Evolutionary conservation across 2,329 filamentous ascomycete genomes (phyloP), one percentile per base, ranked within the genome.

Genomic region (Aureobasidium sp.): DNA sequence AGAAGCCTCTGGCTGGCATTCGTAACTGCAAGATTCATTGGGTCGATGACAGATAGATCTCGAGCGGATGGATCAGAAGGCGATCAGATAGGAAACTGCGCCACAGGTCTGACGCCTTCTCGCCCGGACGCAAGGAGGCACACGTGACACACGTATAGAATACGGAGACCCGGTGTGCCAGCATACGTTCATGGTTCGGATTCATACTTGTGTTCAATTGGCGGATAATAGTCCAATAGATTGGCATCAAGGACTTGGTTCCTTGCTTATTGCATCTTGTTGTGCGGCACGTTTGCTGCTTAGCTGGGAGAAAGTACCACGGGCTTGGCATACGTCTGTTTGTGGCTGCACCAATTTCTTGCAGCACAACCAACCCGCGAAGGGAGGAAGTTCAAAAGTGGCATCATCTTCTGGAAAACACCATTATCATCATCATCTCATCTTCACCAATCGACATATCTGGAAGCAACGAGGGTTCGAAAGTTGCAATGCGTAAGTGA

Each of bases 401-500:
- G 8, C n/a, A 16, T 11, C 22, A 34, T 34, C 29, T 29, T 22
- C 34, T 45, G 29, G 19, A 8, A 19, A 45, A 29, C 19, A 45
- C 24, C 29, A 34, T 29, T 29, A 45, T 24, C 19, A 45, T 34
- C 29, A 34, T 29, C 41, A 45, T 24, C 27, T 16, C 27, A 34
- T 34, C 27, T 3, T n/a, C 41, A 34, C 10, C 29, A 8, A 32
- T 24, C 3, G 19, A 32, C 17, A 24, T 14, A 6, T 14, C 2
- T 6, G 11, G 29, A 34, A 11, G 27, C 27, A n/a, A 14, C n/a
- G 16, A 8, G 12, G n/a, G 38, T 5, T 25, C 11, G 11, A 4
- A 37, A 14, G 16, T 17, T 29, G 44, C 35, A 49, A 49, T 49
- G 45, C 45, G 45, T 49, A 49, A 49, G 45, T 49, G 2, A 22